These are phyloP conservation scores for Hymenoscyphus linearis DNA, from an alignment of 2,329 filamentous ascomycete species.

Conservation along the genomic window DNA sequence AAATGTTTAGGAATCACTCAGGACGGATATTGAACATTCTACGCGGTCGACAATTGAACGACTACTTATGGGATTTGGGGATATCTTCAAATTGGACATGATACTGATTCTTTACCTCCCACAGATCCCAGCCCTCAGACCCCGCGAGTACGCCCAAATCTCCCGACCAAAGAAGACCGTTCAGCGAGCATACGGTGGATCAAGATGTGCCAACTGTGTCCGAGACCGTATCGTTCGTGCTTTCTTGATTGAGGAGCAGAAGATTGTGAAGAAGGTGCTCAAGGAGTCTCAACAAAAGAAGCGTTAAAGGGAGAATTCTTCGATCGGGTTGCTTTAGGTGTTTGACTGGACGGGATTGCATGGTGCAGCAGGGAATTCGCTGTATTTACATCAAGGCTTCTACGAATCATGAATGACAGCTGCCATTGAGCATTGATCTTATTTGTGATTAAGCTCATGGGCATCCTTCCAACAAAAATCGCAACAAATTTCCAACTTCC, in stretches of 20 bases:
- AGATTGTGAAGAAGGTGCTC: conserved; percentile 99
- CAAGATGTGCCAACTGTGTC: conserved; percentile 97
- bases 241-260: conserved; percentile 99
- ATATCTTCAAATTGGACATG: conserved; percentile 6
- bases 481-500: not conserved
- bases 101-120: conserved; percentile 29
- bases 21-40: not conserved
- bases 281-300: conserved; percentile 84
- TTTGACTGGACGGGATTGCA: conserved; percentile 31
- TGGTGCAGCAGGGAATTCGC: conserved; percentile 31
- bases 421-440: conserved; percentile 15
- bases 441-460: not conserved
- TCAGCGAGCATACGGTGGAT: conserved; percentile 96
- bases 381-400: conserved; percentile 32
- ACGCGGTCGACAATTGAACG: not conserved
- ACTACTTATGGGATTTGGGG: too few relatives aligned
- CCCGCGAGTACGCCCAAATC: conserved; percentile 94
- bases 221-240: conserved; percentile 96
- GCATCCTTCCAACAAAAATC: not conserved
- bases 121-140: conserved; percentile 91
- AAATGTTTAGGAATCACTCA: not conserved
- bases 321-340: conserved; percentile 31
- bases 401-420: conserved; percentile 28
- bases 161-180: conserved; percentile 99
- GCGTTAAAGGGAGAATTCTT: conserved; percentile 27